These are phyloP conservation scores for Purpureocillium lavendulum DNA, from an alignment of 2,329 filamentous ascomycete species.

Conservation along the genomic window DNA sequence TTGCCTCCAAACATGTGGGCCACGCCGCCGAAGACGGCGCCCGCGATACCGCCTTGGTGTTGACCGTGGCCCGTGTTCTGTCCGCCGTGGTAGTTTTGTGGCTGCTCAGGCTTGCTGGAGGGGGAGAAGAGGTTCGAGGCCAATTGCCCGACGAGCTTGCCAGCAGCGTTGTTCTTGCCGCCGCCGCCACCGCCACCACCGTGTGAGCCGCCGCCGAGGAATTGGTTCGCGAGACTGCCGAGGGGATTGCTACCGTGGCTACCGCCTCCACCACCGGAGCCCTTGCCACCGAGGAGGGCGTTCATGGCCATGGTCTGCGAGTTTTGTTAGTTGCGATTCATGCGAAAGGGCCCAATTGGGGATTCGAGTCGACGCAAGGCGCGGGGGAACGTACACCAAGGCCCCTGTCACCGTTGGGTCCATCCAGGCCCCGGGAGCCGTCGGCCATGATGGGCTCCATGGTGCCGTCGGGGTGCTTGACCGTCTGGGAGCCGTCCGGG, in stretches of 20 bases:
- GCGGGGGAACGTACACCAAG: constrained; percentile 48
- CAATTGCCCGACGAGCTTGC: constrained; percentile 50
- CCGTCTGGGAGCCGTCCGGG: constrained; percentile 53
- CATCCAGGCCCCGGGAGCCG: constrained; percentile 40
- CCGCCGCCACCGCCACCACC: constrained; percentile 21
- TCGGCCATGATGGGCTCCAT: constrained; percentile 51
- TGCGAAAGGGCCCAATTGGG: too few relatives aligned
- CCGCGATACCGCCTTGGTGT: constrained; percentile 39
- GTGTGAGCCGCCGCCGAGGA: constrained; percentile 29
- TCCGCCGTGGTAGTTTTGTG: constrained; percentile 41
- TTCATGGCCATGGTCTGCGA: constrained; percentile 52
- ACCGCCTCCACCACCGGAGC: constrained; percentile 14
- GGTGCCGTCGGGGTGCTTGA: constrained; percentile 51
- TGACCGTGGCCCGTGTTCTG: constrained; percentile 27
- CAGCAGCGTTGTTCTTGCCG: constrained; percentile 30
- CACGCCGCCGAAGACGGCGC: constrained; percentile 46
- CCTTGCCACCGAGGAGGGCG: constrained; percentile 43
- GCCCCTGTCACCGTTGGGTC: constrained; percentile 50
- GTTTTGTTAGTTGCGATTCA: background rate
- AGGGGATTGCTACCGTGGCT: constrained; percentile 21
- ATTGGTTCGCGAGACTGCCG: constrained; percentile 23
- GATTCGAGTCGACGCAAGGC: too few relatives aligned
- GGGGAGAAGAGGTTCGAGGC: constrained; percentile 46
- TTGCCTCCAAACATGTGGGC: constrained; percentile 45
- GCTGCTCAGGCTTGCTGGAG: constrained; percentile 34